A percentile compares a stretch with the other conserved stretches of the same genome.
These are phyloP conservation scores for Acacia crassicarpa DNA, from an alignment of 306 rosid genomes.

Conservation along the genomic window DNA sequence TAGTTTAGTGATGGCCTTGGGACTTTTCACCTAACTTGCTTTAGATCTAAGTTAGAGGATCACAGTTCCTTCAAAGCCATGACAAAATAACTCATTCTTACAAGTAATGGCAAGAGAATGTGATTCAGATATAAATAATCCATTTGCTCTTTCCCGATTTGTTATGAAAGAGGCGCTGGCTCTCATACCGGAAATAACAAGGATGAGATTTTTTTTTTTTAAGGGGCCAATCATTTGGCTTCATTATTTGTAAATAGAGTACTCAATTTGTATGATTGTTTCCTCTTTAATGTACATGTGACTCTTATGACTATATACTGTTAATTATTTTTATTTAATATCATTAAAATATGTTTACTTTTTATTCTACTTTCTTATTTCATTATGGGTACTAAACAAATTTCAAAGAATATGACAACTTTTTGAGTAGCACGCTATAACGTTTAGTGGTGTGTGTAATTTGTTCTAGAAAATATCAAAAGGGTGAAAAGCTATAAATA, in stretches of 20 bases:
- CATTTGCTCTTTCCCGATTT: not conserved
- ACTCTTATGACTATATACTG: not conserved
- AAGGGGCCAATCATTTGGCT: not conserved
- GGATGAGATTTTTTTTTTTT: not conserved
- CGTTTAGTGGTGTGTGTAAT: not conserved
- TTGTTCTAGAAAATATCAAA: not conserved
- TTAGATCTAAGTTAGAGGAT: not conserved
- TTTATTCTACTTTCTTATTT: not conserved
- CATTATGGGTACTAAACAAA: not conserved
- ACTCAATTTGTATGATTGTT: not conserved
- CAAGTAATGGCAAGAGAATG: constrained; percentile 1
- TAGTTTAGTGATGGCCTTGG: not conserved
- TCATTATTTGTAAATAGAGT: not conserved
- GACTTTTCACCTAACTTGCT: not conserved
- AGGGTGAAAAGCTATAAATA: not conserved
- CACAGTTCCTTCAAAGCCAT: not conserved
- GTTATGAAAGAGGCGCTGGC: not conserved
- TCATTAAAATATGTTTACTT: not conserved
- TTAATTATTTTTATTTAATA: not conserved
- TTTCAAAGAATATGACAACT: not conserved
- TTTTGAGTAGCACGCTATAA: not conserved
- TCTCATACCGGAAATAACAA: not conserved
- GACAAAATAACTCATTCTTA: constrained; percentile 2
- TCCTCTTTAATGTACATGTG: not conserved
- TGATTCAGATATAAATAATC: no score